These are phyloP conservation scores for Garcia nutans DNA, from an alignment of 345 rosid genomes.

Conservation along the genomic window DNA sequence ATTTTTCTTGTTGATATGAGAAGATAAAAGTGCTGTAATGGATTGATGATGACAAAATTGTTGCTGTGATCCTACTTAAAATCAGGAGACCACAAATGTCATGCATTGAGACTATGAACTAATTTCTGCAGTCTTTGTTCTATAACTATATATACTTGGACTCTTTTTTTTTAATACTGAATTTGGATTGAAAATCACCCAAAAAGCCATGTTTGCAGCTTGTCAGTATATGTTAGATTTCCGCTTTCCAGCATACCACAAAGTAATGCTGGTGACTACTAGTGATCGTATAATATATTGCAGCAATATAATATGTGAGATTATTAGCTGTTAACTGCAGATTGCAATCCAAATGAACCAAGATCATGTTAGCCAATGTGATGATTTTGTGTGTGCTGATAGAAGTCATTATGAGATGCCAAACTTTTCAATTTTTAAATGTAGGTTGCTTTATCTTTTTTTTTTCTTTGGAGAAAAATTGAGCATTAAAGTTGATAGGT, in stretches of 20 bases:
- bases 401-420: not conserved
- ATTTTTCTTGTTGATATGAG: not conserved
- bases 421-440: conserved; percentile 2
- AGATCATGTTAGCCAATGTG: not conserved
- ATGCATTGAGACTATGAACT: not conserved
- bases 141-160: not conserved
- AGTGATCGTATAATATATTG: not conserved
- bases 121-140: not conserved
- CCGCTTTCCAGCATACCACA: not conserved
- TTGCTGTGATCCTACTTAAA: not conserved
- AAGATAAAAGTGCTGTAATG: not conserved
- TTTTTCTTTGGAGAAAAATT: not conserved
- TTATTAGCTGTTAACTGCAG: not conserved
- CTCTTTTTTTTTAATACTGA: not conserved
- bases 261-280: not conserved
- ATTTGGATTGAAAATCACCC: not conserved
- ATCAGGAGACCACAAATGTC: not conserved
- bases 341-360: not conserved
- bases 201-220: not conserved
- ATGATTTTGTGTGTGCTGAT: not conserved
- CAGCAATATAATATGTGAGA: not conserved
- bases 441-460: conserved; percentile 6
- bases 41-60: not conserved
- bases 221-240: not conserved
- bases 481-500: not conserved